Evolutionary conservation across 805 yeast genomes (phyloP).

Genomic region (Starmerella bombicola): DNA sequence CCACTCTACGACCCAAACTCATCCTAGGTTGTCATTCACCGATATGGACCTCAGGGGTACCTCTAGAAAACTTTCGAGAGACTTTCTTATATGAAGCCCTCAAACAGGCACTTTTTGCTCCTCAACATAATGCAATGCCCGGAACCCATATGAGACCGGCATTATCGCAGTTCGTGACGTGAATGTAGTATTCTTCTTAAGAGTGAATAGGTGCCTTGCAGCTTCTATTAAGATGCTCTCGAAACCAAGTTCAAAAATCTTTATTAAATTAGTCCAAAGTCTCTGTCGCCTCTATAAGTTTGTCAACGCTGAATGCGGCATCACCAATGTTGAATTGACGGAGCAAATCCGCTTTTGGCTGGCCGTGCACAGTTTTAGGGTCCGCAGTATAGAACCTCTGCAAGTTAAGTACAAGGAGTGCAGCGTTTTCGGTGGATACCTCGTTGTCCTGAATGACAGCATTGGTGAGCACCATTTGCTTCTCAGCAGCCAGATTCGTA

Average conservation of each 20-base stretch:
- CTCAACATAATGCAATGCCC: too few relatives aligned
- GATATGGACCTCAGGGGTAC: too few relatives aligned
- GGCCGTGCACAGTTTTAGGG: slow-evolving; percentile 28
- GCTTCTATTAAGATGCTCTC: too few relatives aligned
- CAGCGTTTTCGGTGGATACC: slow-evolving; percentile 62
- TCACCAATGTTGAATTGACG: slow-evolving; percentile 60
- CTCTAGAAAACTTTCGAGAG: too few relatives aligned
- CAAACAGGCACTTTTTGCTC: too few relatives aligned
- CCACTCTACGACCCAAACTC: too few relatives aligned
- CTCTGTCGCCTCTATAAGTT: slow-evolving; percentile 59
- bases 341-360: slow-evolving; percentile 46
- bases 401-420: slow-evolving; percentile 37
- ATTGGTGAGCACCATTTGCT: slow-evolving; percentile 67
- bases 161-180: too few relatives aligned
- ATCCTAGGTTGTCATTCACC: too few relatives aligned
- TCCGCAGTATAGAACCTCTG: slow-evolving; percentile 46
- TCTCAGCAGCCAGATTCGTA: slow-evolving; percentile 49
- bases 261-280: slow-evolving; percentile 39
- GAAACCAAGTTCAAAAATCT: background rate
- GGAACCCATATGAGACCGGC: too few relatives aligned
- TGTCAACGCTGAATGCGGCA: slow-evolving; percentile 50
- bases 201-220: too few relatives aligned
- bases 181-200: too few relatives aligned
- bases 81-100: too few relatives aligned
- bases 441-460: slow-evolving; percentile 60